Evolutionary conservation across 1,284 basidiomycete species (phyloP).

Genomic region (Megacollybia platyphylla): DNA sequence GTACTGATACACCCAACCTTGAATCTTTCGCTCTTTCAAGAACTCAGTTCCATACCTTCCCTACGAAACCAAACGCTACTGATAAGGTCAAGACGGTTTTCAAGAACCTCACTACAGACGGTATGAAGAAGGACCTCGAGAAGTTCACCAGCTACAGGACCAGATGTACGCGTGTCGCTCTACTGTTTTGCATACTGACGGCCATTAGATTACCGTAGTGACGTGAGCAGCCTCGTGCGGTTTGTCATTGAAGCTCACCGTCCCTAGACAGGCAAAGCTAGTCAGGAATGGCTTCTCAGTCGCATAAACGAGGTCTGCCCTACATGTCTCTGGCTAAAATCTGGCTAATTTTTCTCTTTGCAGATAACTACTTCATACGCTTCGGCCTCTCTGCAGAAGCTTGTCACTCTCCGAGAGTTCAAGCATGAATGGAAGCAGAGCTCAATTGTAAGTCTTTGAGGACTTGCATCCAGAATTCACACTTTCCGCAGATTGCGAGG

Average conservation of each 20-base stretch:
- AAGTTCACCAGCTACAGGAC: constrained; percentile 69
- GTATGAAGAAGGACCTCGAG: constrained; percentile 55
- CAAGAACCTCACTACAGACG: constrained; percentile 52
- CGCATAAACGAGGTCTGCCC: constrained; percentile 53
- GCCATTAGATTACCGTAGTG: constrained; percentile 62
- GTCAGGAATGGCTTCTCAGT: constrained; percentile 75
- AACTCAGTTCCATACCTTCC: constrained; percentile 31
- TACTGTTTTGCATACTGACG: constrained; percentile 16
- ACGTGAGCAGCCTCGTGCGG: constrained; percentile 29
- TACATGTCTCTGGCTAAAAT: constrained; percentile 1
- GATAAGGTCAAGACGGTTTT: constrained; percentile 47
- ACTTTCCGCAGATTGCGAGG: constrained; percentile 41
- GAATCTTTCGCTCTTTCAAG: constrained; percentile 9
- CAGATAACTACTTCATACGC: constrained; percentile 60
- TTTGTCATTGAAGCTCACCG: constrained; percentile 5
- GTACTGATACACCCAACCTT: constrained; percentile 7
- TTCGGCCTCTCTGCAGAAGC: constrained; percentile 35
- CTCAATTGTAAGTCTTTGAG: constrained; percentile 50
- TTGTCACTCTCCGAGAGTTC: constrained; percentile 71
- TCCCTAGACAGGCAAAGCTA: constrained; percentile 59
- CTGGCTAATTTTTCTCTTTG: constrained; percentile 3
- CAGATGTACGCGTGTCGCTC: constrained; percentile 34
- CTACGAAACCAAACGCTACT: constrained; percentile 39
- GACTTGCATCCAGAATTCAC: constrained; percentile 6
- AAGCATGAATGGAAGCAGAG: constrained; percentile 88